Base-by-base conservation (phyloP, 345 rosid species). In the Carallia pectinifolia region DNA sequence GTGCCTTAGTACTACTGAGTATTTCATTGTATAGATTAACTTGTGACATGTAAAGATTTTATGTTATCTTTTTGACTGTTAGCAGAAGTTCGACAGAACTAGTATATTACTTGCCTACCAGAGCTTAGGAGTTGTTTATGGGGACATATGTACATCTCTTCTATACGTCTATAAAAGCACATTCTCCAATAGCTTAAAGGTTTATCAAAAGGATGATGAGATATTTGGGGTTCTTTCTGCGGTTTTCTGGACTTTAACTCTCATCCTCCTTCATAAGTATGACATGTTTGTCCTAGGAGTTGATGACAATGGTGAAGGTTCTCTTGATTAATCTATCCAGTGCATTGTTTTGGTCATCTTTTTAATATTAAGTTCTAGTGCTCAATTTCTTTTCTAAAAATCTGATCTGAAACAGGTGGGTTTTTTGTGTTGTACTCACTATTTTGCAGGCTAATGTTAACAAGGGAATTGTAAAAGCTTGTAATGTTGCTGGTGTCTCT, bases 231-330 rank as follows among this genome's bases (percentile, higher is more conserved):
- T 76, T 39, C 73, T 80, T 63, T 80, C 83, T 69, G 62, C 76
- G 78, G 74, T 80, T 48, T 72, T 80, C 80, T 80, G 83, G 83
- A 76, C 83, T 76, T 66, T 73, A 74, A 80, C 80, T 31, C 71
- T 80, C 64, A 80, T 80, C 66, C 78, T 76, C 60, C 83, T 80
- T 4, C 73, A 70, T 77, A 80, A 76, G 70, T 76, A 80, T 52
- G 64, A 70, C 52, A 66, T 80, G 36, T 69, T 76, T 80, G 78
- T 76, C 15, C 66, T 80, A 64, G 70, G 73, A 65, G 83, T 80
- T 56, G 75, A 76, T 69, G 80, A 80, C 69, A 66, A 70, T 62
- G 83, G 80, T 39, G 81, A 77, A 77, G 81, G 80, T 76, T 65
- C 80, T 66, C 39, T 40, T 55, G 55, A 52, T 29, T 36, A 74